Conservation (phyloP, 1,284 basidiomycete genomes). For the Papiliotrema fonsecae region DNA sequence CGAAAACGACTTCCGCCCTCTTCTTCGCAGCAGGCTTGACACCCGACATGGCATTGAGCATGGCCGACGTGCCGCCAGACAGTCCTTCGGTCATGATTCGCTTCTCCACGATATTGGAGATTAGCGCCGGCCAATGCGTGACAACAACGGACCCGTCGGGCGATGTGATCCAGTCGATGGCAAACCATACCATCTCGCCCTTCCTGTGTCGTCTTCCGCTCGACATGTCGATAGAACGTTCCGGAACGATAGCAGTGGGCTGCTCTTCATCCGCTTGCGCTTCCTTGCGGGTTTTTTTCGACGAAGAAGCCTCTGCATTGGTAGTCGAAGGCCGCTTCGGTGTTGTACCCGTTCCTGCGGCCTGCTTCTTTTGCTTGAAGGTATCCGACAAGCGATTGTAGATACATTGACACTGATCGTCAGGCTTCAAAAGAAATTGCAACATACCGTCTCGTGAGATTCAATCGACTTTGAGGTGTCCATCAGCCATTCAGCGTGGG, state of each 20-base stretch:
- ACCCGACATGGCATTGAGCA: neutral
- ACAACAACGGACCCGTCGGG: conserved; percentile 20
- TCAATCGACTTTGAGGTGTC: conserved; percentile 21
- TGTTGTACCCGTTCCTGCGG: neutral
- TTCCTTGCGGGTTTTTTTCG: neutral
- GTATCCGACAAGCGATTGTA: conserved; percentile 21
- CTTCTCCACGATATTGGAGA: conserved; percentile 12
- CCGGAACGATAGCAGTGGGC: conserved; percentile 14
- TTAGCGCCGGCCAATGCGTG: conserved; percentile 42
- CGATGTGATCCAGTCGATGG: conserved; percentile 22
- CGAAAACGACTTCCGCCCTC: conserved; percentile 2
- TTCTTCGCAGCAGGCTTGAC: neutral
- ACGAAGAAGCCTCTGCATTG: neutral
- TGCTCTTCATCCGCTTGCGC: neutral
- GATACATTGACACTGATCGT: conserved; percentile 30
- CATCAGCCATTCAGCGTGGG: conserved; percentile 36
- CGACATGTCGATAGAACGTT: conserved; percentile 19
- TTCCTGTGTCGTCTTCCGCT: conserved; percentile 17
- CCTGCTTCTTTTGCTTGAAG: conserved; percentile 3
- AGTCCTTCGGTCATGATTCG: neutral
- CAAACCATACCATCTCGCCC: conserved; percentile 41
- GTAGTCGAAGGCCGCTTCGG: conserved; percentile 6
- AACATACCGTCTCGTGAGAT: conserved; percentile 23
- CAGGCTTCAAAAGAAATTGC: neutral
- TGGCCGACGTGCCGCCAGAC: neutral